A percentile compares a stretch with the other conserved stretches of the same genome.
These are phyloP conservation scores for Microdochium bolleyi DNA, from an alignment of 2,329 filamentous ascomycete genomes.

Conservation along the genomic window DNA sequence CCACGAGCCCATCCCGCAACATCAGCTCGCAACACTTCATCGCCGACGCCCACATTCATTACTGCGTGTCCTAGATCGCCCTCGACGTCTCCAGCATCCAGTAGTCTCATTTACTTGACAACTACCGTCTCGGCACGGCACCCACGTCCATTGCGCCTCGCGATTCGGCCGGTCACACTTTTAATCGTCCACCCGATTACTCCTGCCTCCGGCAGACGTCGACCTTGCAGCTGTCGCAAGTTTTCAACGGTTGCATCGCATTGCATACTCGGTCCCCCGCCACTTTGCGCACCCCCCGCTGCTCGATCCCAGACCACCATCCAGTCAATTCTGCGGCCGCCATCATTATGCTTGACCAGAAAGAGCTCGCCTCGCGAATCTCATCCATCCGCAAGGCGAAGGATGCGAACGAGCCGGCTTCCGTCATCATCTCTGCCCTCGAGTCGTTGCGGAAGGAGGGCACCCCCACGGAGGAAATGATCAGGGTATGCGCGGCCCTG, in stretches of 20 bases:
- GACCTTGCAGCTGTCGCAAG: too few relatives aligned
- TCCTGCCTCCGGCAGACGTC: background rate
- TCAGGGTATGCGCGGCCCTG: conserved; percentile 52
- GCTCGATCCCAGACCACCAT: background rate
- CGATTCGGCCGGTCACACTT: background rate
- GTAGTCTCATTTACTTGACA: conserved; percentile 7
- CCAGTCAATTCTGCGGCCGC: background rate
- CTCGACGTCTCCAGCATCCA: background rate
- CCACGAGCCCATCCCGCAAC: background rate
- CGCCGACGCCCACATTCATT: background rate
- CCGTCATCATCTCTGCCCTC: conserved; percentile 66
- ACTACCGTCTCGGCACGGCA: background rate
- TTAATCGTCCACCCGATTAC: too few relatives aligned
- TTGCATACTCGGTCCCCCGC: background rate
- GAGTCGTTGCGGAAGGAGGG: conserved; percentile 74
- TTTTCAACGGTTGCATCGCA: background rate
- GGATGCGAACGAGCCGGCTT: conserved; percentile 62
- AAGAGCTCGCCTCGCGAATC: conserved; percentile 70
- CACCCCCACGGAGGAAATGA: conserved; percentile 77
- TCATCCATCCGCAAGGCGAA: conserved; percentile 76
- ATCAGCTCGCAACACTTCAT: background rate
- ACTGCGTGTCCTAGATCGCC: background rate
- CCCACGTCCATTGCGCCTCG: background rate
- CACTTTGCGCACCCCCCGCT: background rate
- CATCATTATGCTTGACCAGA: conserved; percentile 54